Conservation (phyloP, 2,329 filamentous ascomycete species). For the Diplodia seriata region DNA sequence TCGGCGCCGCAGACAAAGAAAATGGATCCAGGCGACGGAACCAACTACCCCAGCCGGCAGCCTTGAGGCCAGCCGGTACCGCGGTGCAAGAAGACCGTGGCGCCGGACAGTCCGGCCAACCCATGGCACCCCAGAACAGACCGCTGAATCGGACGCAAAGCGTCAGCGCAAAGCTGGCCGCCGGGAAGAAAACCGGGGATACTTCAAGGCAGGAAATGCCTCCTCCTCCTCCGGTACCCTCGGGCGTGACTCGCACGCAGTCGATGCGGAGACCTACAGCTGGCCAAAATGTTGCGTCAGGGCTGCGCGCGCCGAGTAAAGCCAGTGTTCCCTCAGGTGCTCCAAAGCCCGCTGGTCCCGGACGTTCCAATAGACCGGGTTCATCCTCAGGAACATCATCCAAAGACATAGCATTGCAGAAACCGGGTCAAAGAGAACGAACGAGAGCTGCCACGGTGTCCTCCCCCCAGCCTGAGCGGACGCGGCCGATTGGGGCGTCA, state of each 20-base stretch:
- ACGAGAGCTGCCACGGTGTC: slow-evolving; percentile 27
- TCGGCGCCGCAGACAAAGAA: slow-evolving; percentile 13
- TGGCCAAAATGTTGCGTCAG: not conserved
- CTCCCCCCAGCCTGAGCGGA: slow-evolving; percentile 13
- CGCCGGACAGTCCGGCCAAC: slow-evolving; percentile 12
- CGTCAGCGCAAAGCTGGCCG: slow-evolving; percentile 7
- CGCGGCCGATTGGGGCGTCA: not conserved
- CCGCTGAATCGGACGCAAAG: slow-evolving; percentile 29
- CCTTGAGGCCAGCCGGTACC: not conserved
- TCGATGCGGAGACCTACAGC: slow-evolving; percentile 21
- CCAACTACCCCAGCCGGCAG: not conserved
- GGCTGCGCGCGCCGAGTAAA: slow-evolving; percentile 19
- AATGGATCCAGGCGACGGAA: slow-evolving; percentile 13
- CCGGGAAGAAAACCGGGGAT: slow-evolving; percentile 4
- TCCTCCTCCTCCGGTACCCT: slow-evolving; percentile 4
- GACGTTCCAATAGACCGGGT: slow-evolving; percentile 11
- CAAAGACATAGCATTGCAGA: not conserved
- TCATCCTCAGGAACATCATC: slow-evolving; percentile 7
- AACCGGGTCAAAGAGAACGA: slow-evolving; percentile 7
- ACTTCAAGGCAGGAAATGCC: slow-evolving; percentile 4
- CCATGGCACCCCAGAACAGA: not conserved
- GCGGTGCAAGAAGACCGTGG: slow-evolving; percentile 2
- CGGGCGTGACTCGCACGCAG: slow-evolving; percentile 27
- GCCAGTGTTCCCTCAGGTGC: not conserved
- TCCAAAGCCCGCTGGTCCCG: slow-evolving; percentile 5